These are phyloP conservation scores for Conoideocrella luteorostrata DNA, from an alignment of 2,329 filamentous ascomycete genomes.

Conservation along the genomic window DNA sequence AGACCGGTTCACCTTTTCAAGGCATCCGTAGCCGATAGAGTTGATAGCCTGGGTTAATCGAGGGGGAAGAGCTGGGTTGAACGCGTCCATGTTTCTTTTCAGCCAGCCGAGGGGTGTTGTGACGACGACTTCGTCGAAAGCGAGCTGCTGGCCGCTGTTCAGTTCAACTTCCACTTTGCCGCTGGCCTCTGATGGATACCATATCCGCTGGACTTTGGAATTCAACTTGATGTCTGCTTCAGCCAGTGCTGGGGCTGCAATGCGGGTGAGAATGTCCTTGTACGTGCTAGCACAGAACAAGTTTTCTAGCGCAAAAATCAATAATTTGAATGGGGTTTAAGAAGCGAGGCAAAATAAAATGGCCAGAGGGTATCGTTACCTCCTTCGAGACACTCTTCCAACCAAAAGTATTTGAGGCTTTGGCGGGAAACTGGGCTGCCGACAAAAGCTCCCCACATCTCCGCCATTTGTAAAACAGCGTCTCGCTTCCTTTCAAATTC, in stretches of 20 bases:
- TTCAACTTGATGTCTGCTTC: conserved; percentile 47
- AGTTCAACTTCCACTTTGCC: conserved; percentile 36
- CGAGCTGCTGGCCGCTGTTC: conserved; percentile 34
- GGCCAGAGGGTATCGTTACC: too few relatives aligned
- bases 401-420: conserved; percentile 70
- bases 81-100: conserved; percentile 51
- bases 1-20: conserved; percentile 65
- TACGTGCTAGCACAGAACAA: conserved; percentile 56
- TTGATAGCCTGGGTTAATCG: conserved; percentile 54
- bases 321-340: too few relatives aligned
- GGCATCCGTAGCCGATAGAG: conserved; percentile 61
- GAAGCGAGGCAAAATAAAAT: too few relatives aligned
- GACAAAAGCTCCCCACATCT: conserved; percentile 66
- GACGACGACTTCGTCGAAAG: conserved; percentile 63
- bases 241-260: conserved; percentile 51
- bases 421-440: conserved; percentile 58
- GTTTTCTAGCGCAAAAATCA: too few relatives aligned
- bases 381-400: conserved; percentile 72
- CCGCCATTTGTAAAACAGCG: conserved; percentile 46
- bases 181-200: conserved; percentile 16
- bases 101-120: conserved; percentile 65
- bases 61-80: conserved; percentile 53
- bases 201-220: conserved; percentile 41
- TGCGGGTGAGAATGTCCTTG: conserved; percentile 47
- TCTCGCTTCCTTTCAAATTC: conserved; percentile 34